Evolutionary conservation across 208 protist genomes (phyloP).

Genomic region (Spongospora subterranea): DNA sequence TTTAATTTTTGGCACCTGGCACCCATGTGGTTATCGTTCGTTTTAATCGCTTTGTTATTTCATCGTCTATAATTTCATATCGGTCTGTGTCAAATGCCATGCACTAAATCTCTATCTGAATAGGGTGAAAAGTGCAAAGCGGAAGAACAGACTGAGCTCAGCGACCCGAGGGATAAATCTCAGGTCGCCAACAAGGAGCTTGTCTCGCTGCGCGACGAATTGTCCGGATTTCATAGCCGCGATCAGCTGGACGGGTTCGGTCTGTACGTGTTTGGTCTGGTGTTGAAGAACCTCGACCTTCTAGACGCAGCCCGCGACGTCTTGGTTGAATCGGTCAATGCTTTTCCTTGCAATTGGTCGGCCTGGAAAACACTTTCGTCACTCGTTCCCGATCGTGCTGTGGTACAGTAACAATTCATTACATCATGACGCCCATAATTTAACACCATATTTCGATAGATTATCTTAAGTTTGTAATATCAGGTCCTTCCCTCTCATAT

Average conservation of each 20-base stretch:
- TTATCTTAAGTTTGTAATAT: not conserved
- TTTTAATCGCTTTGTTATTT: not conserved
- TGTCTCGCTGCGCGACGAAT: not conserved
- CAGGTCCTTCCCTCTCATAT: not conserved
- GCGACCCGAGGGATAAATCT: not conserved
- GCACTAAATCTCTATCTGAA: not conserved
- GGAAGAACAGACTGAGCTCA: not conserved
- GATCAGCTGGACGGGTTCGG: slow-evolving; percentile 58
- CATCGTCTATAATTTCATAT: not conserved
- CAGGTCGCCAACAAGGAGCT: not conserved
- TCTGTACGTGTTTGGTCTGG: slow-evolving; percentile 59
- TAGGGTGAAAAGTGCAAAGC: slow-evolving; percentile 16
- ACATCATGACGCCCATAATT: no score
- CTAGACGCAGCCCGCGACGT: slow-evolving; percentile 56
- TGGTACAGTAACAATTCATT: not conserved
- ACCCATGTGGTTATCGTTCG: not conserved
- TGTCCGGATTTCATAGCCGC: not conserved
- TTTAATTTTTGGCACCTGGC: not conserved
- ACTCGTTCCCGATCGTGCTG: slow-evolving; percentile 58
- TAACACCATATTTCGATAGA: not conserved
- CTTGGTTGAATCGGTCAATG: slow-evolving; percentile 65
- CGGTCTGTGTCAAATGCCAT: not conserved
- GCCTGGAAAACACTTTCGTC: slow-evolving; percentile 74
- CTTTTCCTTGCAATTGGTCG: slow-evolving; percentile 74
- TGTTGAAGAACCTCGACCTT: slow-evolving; percentile 60